phyloP scores from a whole-genome alignment of 306 rosid species.

The Mucuna pruriens region DNA sequence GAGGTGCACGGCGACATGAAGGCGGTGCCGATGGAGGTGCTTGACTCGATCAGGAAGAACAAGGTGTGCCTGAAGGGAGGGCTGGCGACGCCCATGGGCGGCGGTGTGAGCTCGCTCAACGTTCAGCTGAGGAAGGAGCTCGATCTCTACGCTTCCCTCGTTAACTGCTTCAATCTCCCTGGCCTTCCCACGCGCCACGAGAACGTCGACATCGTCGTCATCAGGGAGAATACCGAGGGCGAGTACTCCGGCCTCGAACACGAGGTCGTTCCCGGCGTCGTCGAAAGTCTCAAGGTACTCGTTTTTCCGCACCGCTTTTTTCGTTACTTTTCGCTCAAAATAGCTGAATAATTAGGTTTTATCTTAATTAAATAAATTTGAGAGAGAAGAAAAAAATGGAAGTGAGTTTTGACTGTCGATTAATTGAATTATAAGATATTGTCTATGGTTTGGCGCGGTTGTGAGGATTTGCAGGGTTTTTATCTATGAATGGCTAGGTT shows the following conservation, averaged over 20 bases:
- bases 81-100: conserved; percentile 79
- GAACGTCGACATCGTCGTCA: conserved; percentile 83
- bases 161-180: conserved; percentile 76
- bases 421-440: not conserved
- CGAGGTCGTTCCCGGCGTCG: conserved; percentile 94
- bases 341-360: not conserved
- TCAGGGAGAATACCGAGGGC: conserved; percentile 88
- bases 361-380: not conserved
- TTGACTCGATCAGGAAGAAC: conserved; percentile 82
- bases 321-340: not conserved
- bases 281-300: conserved; percentile 87
- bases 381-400: not conserved
- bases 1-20: conserved; percentile 79
- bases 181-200: conserved; percentile 75
- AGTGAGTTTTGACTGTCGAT: not conserved
- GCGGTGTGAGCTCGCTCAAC: conserved; percentile 83
- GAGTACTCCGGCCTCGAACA: conserved; percentile 91
- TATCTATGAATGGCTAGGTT: not conserved
- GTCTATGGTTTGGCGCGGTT: not conserved
- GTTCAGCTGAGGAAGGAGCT: conserved; percentile 81
- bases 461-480: not conserved
- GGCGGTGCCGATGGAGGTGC: conserved; percentile 61
- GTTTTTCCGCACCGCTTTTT: not conserved
- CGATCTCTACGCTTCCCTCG: conserved; percentile 94
- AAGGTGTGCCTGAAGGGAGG: conserved; percentile 91